Evolutionary conservation across 73 alveolate genomes (phyloP).

Genomic region (Diophrys appendiculata): DNA sequence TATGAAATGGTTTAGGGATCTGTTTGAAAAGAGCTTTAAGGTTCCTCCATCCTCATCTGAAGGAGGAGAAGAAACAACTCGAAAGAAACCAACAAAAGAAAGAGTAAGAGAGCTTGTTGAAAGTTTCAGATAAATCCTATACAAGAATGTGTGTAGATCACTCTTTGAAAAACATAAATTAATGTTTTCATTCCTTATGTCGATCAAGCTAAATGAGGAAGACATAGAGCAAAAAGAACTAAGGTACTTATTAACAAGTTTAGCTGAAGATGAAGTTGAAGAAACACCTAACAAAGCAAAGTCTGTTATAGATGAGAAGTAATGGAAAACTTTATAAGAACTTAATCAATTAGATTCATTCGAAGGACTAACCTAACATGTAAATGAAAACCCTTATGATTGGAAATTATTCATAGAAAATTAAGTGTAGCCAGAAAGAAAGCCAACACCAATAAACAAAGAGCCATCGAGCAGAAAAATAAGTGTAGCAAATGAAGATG

Average conservation of each 20-base stretch:
- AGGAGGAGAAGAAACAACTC: neutral
- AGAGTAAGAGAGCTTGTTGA: slow-evolving; percentile 82
- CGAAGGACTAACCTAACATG: slow-evolving; percentile 66
- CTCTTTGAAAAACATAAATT: slow-evolving; percentile 93
- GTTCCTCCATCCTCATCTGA: too few species aligned
- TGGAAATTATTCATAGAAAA: slow-evolving; percentile 83
- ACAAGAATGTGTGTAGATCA: slow-evolving; percentile 95
- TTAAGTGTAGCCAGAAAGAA: slow-evolving; percentile 56
- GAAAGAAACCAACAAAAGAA: slow-evolving; percentile 15
- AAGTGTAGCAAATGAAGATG: slow-evolving; percentile 42
- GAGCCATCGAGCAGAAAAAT: slow-evolving; percentile 36
- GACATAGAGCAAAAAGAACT: slow-evolving; percentile 32
- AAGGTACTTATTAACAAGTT: slow-evolving; percentile 68
- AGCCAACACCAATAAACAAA: slow-evolving; percentile 61
- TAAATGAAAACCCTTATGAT: slow-evolving; percentile 64
- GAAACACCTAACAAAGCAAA: slow-evolving; percentile 34
- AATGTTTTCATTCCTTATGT: slow-evolving; percentile 88
- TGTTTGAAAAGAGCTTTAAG: slow-evolving; percentile 72
- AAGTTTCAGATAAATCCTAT: slow-evolving; percentile 83
- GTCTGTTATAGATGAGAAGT: slow-evolving; percentile 21
- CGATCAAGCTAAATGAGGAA: slow-evolving; percentile 79
- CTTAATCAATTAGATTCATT: slow-evolving; percentile 65
- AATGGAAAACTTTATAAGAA: slow-evolving; percentile 42
- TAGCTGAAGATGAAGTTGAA: slow-evolving; percentile 65
- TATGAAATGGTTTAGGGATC: slow-evolving; percentile 67